These are phyloP conservation scores for Comarum palustre DNA, from an alignment of 306 rosid species.

Conservation along the genomic window DNA sequence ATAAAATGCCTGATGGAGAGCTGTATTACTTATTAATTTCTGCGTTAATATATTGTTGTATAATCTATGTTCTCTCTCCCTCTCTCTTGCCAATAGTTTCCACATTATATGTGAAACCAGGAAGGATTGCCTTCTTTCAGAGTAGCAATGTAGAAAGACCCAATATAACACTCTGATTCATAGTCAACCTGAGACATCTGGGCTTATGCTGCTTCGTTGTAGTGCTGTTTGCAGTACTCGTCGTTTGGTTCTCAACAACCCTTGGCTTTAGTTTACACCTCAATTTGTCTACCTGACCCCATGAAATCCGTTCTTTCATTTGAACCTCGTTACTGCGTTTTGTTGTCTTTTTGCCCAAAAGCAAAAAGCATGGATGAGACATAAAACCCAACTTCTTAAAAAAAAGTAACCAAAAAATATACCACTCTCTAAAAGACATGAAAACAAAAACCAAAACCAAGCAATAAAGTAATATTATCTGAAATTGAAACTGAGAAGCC, in stretches of 20 bases:
- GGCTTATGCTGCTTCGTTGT: conserved; percentile 24
- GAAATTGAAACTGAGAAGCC: no score
- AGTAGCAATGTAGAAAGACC: not conserved
- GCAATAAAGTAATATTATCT: no score
- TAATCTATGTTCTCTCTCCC: not conserved
- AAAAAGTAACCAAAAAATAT: no score
- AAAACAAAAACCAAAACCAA: no score
- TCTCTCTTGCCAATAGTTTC: not conserved
- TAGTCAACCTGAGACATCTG: conserved; percentile 37
- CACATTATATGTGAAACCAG: not conserved
- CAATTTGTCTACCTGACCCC: not conserved
- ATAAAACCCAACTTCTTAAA: no score
- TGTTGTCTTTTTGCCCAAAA: no score
- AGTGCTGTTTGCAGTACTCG: conserved; percentile 56
- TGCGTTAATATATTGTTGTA: not conserved
- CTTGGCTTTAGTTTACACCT: not conserved
- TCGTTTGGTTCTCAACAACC: conserved; percentile 40
- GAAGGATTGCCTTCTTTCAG: not conserved
- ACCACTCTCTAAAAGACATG: no score
- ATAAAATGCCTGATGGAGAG: not conserved
- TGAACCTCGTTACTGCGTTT: not conserved
- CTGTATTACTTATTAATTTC: not conserved
- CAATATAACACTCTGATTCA: not conserved
- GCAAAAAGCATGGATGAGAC: no score
- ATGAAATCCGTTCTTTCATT: not conserved